phyloP scores from a whole-genome alignment of 192 early-diverging fungal genomes.

The Gigaspora rosea region DNA sequence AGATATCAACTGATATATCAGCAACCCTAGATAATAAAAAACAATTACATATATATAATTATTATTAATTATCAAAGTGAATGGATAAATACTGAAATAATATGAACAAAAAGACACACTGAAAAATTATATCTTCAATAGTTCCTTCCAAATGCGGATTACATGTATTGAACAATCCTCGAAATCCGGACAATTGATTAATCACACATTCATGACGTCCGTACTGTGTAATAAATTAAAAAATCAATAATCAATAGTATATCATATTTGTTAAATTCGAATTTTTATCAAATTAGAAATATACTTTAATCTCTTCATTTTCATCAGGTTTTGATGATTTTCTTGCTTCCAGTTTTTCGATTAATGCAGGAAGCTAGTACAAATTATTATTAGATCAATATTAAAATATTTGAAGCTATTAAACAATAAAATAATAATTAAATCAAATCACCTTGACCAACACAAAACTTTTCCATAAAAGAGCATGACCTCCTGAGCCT shows the following conservation, averaged over 20 bases:
- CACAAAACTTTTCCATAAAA: constrained; percentile 35
- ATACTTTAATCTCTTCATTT: constrained; percentile 22
- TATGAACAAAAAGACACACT: neutral
- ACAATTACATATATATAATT: neutral
- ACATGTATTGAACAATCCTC: constrained; percentile 29
- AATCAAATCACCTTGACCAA: constrained; percentile 20
- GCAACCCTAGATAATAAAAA: neutral
- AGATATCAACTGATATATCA: constrained; percentile 26
- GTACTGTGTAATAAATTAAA: neutral
- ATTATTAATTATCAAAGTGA: neutral
- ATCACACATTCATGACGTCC: constrained; percentile 30
- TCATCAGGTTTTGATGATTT: constrained; percentile 2
- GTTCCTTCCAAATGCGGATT: neutral
- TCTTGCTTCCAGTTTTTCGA: constrained; percentile 25
- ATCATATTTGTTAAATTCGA: neutral
- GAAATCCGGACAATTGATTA: constrained; percentile 27
- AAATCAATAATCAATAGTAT: neutral
- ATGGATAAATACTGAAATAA: neutral
- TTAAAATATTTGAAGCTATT: neutral
- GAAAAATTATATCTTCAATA: neutral
- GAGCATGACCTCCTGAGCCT: neutral
- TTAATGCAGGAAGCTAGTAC: constrained; percentile 11
- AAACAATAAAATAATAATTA: neutral
- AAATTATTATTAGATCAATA: neutral
- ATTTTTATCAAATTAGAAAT: neutral